A percentile compares a stretch with the other conserved stretches of the same genome.
Evolutionary conservation across 192 early-diverging fungal species (phyloP).

Genomic region (Backusella sp.): DNA sequence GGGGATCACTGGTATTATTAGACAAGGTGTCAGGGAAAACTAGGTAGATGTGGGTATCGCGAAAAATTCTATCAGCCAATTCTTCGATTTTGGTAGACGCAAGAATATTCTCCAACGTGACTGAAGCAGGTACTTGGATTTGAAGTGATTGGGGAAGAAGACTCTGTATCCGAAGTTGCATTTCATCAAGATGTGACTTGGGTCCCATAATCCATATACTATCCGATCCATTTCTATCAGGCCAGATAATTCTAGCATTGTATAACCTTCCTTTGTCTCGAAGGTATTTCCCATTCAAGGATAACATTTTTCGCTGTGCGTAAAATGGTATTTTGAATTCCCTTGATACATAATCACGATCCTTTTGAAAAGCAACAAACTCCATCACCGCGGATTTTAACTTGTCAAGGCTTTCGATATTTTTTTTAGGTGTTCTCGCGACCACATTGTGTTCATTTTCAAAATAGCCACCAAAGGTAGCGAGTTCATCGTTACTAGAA

Average conservation of each 20-base stretch:
- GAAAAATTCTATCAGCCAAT: background rate
- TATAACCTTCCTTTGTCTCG: slow-evolving; percentile 51
- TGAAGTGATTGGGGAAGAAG: slow-evolving; percentile 1
- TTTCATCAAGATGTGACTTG: slow-evolving; percentile 50
- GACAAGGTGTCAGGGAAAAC: slow-evolving; percentile 4
- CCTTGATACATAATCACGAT: slow-evolving; percentile 42
- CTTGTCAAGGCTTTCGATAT: slow-evolving; percentile 58
- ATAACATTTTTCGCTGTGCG: slow-evolving; percentile 29
- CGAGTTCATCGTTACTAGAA: slow-evolving; percentile 72
- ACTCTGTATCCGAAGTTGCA: slow-evolving; percentile 26
- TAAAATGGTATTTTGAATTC: slow-evolving; percentile 33
- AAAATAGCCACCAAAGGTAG: slow-evolving; percentile 70
- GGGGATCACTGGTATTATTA: background rate
- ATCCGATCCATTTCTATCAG: slow-evolving; percentile 62
- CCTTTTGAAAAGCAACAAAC: slow-evolving; percentile 46
- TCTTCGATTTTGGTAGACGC: slow-evolving; percentile 4
- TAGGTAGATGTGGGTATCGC: background rate
- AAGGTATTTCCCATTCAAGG: slow-evolving; percentile 20
- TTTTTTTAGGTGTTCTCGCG: slow-evolving; percentile 77
- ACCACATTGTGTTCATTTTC: slow-evolving; percentile 82
- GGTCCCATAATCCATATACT: slow-evolving; percentile 53
- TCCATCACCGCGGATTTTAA: slow-evolving; percentile 69
- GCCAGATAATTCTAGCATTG: slow-evolving; percentile 56
- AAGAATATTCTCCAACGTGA: background rate
- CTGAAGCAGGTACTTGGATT: slow-evolving; percentile 14